These are phyloP conservation scores for Curvularia sp. DNA, from an alignment of 2,329 filamentous ascomycete genomes.

Conservation along the genomic window DNA sequence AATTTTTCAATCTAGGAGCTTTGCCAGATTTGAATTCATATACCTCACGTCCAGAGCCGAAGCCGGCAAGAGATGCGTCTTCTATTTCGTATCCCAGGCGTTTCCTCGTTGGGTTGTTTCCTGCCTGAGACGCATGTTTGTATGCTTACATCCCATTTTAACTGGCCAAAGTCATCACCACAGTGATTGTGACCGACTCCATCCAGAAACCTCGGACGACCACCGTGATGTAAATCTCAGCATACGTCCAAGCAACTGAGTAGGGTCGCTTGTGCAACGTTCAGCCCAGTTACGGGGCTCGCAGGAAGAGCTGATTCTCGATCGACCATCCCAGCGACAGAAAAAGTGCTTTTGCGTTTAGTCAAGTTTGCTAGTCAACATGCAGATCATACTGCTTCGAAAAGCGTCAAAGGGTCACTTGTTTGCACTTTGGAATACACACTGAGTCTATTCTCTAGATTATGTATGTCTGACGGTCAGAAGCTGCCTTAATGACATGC, in stretches of 20 bases:
- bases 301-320: neutral
- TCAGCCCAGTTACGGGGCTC: neutral
- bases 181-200: neutral
- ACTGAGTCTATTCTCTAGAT: too few relatives aligned
- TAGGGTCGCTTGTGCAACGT: neutral
- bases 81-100: neutral
- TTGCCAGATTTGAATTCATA: neutral
- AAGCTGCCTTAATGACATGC: too few relatives aligned
- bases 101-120: neutral
- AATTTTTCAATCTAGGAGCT: constrained; percentile 38
- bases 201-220: neutral
- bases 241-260: neutral
- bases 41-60: too few relatives aligned
- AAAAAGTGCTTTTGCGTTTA: neutral
- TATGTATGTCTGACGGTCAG: too few relatives aligned
- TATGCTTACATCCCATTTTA: neutral
- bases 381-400: too few relatives aligned
- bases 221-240: neutral
- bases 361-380: too few relatives aligned
- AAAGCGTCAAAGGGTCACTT: too few relatives aligned
- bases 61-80: neutral
- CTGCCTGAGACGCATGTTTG: neutral
- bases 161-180: neutral
- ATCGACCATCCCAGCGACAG: neutral
- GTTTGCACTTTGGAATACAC: too few relatives aligned